A percentile compares a stretch with the other conserved stretches of the same genome.
Conservation (phyloP, 805 yeast species). For the Metschnikowia cubensis region DNA sequence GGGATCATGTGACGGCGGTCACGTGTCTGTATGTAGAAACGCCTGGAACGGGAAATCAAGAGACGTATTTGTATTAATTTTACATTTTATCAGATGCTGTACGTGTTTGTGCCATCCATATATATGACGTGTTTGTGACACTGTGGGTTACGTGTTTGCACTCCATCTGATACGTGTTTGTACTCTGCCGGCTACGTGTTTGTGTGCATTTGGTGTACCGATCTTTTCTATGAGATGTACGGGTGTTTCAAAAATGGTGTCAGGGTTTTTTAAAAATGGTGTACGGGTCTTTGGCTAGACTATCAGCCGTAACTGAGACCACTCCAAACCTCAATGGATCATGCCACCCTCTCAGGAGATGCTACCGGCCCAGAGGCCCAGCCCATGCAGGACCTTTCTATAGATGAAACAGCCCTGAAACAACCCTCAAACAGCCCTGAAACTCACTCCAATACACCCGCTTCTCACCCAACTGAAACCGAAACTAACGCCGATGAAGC, state of each 20-base stretch:
- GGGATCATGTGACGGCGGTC: slow-evolving; percentile 43
- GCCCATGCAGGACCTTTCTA: background rate
- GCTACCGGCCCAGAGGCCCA: background rate
- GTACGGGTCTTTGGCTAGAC: background rate
- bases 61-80: too few species aligned
- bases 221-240: background rate
- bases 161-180: background rate
- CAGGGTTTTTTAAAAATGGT: background rate
- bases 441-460: background rate
- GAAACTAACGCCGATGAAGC: background rate
- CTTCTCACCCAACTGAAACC: background rate
- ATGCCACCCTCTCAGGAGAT: background rate
- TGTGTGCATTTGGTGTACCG: background rate
- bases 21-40: background rate
- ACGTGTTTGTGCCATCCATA: background rate
- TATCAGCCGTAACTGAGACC: background rate
- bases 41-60: too few species aligned
- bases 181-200: background rate
- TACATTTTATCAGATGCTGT: too few species aligned
- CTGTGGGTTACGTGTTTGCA: background rate
- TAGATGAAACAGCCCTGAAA: background rate
- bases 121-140: background rate
- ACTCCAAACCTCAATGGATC: background rate
- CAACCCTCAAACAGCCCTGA: background rate
- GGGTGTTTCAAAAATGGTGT: background rate